phyloP scores from a whole-genome alignment of 768 basidiomycete species.

The Gloeostereum incarnatum region DNA sequence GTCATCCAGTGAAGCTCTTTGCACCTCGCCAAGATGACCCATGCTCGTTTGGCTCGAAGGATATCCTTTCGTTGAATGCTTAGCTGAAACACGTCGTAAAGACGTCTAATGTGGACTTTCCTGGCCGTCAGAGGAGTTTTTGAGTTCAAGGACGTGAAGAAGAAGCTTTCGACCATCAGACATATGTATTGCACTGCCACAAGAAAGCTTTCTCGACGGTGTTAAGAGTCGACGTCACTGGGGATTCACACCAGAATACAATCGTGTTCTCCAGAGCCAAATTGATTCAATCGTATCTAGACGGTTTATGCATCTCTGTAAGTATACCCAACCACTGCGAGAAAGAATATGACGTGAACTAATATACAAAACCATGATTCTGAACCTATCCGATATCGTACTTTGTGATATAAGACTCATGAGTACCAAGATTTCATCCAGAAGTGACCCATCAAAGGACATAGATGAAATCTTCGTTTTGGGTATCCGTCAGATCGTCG shows the following conservation, averaged over 20 bases:
- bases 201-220: too few species aligned
- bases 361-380: too few species aligned
- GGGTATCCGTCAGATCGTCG: slow-evolving; percentile 26
- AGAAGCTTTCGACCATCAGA: slow-evolving; percentile 24
- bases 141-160: slow-evolving; percentile 52
- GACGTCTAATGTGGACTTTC: slow-evolving; percentile 63
- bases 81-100: slow-evolving; percentile 68
- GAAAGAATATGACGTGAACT: too few species aligned
- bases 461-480: slow-evolving; percentile 21
- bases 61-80: slow-evolving; percentile 61
- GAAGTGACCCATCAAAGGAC: slow-evolving; percentile 12
- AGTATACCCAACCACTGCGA: too few species aligned
- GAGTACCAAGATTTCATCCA: too few species aligned
- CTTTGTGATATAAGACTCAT: too few species aligned
- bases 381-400: too few species aligned
- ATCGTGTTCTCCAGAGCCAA: too few species aligned
- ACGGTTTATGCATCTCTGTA: too few species aligned
- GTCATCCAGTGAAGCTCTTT: slow-evolving; percentile 69
- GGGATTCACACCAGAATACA: too few species aligned
- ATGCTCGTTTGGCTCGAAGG: slow-evolving; percentile 54
- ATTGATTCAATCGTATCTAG: too few species aligned
- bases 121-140: slow-evolving; percentile 44
- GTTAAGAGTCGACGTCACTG: too few species aligned
- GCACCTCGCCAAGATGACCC: slow-evolving; percentile 69
- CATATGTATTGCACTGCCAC: neutral